A percentile compares a stretch with the other conserved stretches of the same genome.
phyloP scores from a whole-genome alignment of 768 basidiomycete genomes.

The Zangia roseola region DNA sequence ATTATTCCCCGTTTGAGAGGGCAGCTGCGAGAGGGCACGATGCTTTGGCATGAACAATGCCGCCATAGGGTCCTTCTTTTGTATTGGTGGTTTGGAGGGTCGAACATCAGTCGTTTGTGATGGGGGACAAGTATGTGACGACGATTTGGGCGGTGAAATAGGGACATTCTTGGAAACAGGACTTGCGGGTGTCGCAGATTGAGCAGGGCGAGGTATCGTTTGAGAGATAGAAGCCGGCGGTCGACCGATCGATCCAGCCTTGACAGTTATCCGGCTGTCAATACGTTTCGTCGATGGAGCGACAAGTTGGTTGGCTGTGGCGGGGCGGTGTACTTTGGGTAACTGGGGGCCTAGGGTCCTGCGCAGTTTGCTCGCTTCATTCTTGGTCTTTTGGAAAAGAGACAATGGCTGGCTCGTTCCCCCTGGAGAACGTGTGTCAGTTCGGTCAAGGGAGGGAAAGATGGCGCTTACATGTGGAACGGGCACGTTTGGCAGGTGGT shows the following conservation, averaged over 20 bases:
- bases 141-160: conserved; percentile 29
- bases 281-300: conserved; percentile 29
- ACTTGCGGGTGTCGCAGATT: conserved; percentile 19
- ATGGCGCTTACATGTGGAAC: conserved; percentile 49
- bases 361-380: conserved; percentile 67
- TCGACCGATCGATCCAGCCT: conserved; percentile 44
- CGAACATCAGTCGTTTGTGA: conserved; percentile 28
- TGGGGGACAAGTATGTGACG: conserved; percentile 12
- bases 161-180: conserved; percentile 18
- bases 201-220: conserved; percentile 29
- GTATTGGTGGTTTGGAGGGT: conserved; percentile 37
- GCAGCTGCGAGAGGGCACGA: conserved; percentile 57
- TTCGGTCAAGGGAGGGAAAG: conserved; percentile 2
- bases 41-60: conserved; percentile 74
- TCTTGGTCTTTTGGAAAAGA: conserved; percentile 74
- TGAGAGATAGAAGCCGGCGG: conserved; percentile 21
- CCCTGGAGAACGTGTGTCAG: conserved; percentile 37
- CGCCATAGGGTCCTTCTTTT: conserved; percentile 64
- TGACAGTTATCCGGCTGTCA: conserved; percentile 50
- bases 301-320: conserved; percentile 35
- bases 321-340: conserved; percentile 42
- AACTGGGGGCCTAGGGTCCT: conserved; percentile 58
- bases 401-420: conserved; percentile 52
- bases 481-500: conserved; percentile 64
- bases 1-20: conserved; percentile 31